Base-by-base conservation (phyloP, 1,284 basidiomycete genomes). In the Rhodotorula sp. region DNA sequence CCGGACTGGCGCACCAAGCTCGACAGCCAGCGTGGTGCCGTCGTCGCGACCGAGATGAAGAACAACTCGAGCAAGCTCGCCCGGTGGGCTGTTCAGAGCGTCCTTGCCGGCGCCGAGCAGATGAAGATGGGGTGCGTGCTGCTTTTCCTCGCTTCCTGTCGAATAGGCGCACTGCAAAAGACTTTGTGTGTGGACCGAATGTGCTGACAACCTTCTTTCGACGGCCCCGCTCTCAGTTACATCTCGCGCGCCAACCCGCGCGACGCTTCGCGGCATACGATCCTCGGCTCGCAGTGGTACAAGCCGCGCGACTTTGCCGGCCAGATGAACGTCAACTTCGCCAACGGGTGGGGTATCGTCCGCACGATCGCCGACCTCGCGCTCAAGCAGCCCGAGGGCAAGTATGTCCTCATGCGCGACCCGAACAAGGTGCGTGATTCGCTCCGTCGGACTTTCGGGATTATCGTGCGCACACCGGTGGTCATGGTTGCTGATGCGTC, bases 11-110 rank as follows among this genome's bases (percentile, higher is more conserved):
- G 95, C 62, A 87, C 90, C 62, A 97, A 97, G 83, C 85, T 99
- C 64, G 97, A 99, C 83, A 89, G 91, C 14, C 95, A 98, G 83
- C 89, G 95, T 71, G 97, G 97, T 79, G 97, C 97, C 5, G 95
- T 99, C 58, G 93, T 99, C 69, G 94, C 97, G 60, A 97, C 93
- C 56, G 97, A 99, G 85, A 98, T 99, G 97, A 99, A 99, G 86
- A 99, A 99, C 84, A 99, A 99, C 84, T 93, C 90, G 79, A 95
- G 90, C 85, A 99, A 99, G 83, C 87, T 99, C 63, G 95, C 95
- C 26, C 91, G 95, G 80, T 99, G 95, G 92, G 90, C 97, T 0
- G 91, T 98, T 47, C 95, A 98, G 84, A 92, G 91, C 80, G 86
- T 98, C 66, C 85, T 99, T 56, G 94, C 97, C 61, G 97, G 97